Conservation (phyloP, 2,329 filamentous ascomycete genomes). For the Hymenoscyphus fructigenus region DNA sequence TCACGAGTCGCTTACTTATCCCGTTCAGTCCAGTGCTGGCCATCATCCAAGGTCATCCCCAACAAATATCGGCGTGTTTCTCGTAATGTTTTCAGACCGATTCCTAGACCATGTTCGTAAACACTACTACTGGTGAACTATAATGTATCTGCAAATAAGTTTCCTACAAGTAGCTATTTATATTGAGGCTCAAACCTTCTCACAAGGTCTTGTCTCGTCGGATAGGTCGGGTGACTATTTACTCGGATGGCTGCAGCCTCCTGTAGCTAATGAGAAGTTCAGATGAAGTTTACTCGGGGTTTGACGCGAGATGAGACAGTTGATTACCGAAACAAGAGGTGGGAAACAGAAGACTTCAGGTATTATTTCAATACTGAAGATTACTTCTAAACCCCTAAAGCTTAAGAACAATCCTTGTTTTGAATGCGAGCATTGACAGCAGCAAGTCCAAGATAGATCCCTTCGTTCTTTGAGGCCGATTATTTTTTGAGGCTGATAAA, state of each 20-base stretch:
- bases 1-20: background rate
- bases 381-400: background rate
- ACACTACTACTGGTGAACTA: background rate
- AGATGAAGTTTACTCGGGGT: background rate
- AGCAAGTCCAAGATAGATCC: no score
- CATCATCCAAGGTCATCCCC: background rate
- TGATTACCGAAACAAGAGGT: background rate
- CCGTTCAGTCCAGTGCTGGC: background rate
- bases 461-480: no score
- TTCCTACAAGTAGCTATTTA: background rate
- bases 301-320: background rate
- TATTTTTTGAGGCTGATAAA: no score
- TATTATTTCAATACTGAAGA: background rate
- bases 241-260: no score
- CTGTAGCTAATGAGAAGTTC: background rate
- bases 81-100: background rate
- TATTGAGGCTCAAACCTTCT: background rate
- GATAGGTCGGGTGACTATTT: background rate
- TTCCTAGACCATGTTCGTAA: background rate
- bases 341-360: background rate
- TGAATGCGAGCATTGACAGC: no score
- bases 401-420: no score
- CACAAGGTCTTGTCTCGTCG: background rate
- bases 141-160: background rate
- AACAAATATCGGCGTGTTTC: background rate